Conservation (phyloP, 129 eudicot species). For the Centella asiatica region DNA sequence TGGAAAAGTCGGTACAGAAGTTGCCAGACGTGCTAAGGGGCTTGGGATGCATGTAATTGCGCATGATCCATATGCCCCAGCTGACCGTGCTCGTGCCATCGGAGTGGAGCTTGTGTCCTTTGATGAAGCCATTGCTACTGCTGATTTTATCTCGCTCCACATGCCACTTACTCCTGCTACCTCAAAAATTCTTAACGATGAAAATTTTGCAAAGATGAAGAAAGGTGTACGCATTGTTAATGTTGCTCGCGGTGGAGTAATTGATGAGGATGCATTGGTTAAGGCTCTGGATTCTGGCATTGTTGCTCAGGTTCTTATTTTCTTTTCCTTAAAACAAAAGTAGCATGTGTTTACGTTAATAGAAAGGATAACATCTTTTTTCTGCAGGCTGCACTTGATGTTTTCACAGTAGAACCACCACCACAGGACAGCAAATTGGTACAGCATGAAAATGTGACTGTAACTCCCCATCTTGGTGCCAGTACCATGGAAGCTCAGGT, state of each 20-base stretch:
- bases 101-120: slow-evolving; percentile 92
- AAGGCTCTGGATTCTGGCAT: slow-evolving; percentile 92
- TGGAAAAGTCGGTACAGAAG: slow-evolving; percentile 97
- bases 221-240: slow-evolving; percentile 86
- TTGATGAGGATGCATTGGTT: slow-evolving; percentile 91
- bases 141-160: slow-evolving; percentile 95
- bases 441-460: slow-evolving; percentile 80
- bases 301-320: slow-evolving; percentile 73
- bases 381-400: slow-evolving; percentile 98
- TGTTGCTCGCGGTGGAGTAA: slow-evolving; percentile 99
- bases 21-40: slow-evolving; percentile 96
- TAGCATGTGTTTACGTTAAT: slow-evolving; percentile 1
- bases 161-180: slow-evolving; percentile 97
- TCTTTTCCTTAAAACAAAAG: neutral
- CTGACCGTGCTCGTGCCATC: slow-evolving; percentile 95
- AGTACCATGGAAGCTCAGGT: slow-evolving; percentile 99
- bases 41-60: slow-evolving; percentile 97
- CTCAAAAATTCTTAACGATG: slow-evolving; percentile 66
- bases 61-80: slow-evolving; percentile 97
- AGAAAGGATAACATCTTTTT: neutral
- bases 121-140: slow-evolving; percentile 76
- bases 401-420: slow-evolving; percentile 94
- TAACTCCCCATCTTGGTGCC: slow-evolving; percentile 99
- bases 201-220: slow-evolving; percentile 93
- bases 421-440: slow-evolving; percentile 83